These are phyloP conservation scores for Pneumocystis carinii DNA, from an alignment of 1,139 yeast species.

Conservation along the genomic window DNA sequence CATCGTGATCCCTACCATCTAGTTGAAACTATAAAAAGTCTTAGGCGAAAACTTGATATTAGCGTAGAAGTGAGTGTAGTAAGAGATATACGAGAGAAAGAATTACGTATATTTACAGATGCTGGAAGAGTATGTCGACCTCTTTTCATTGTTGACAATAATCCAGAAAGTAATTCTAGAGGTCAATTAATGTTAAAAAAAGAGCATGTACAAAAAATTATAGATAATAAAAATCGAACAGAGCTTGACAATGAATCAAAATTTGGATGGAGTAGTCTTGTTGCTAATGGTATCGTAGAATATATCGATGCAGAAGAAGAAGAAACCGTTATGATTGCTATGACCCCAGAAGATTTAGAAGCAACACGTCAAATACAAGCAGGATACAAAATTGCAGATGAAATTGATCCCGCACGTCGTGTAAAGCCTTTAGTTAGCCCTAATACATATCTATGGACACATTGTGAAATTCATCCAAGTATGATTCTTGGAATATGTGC, in stretches of 20 bases:
- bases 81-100: constrained; percentile 92
- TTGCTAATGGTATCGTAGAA: constrained; percentile 77
- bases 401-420: constrained; percentile 69
- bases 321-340: constrained; percentile 94
- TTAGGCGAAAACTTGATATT: constrained; percentile 91
- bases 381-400: constrained; percentile 33
- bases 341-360: constrained; percentile 94
- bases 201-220: constrained; percentile 60
- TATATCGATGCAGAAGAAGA: constrained; percentile 97
- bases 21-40: constrained; percentile 76
- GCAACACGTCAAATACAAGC: constrained; percentile 44
- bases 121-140: constrained; percentile 98
- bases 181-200: constrained; percentile 74
- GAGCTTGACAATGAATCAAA: constrained; percentile 37
- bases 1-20: constrained; percentile 89
- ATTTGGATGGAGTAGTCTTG: constrained; percentile 74
- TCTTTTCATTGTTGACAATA: constrained; percentile 75
- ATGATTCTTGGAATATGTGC: constrained; percentile 99
- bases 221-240: constrained; percentile 48
- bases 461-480: constrained; percentile 97
- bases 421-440: constrained; percentile 55
- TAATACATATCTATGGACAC: constrained; percentile 79
- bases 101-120: constrained; percentile 88
- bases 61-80: constrained; percentile 93
- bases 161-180: constrained; percentile 46